Evolutionary conservation across 2,329 filamentous ascomycete species (phyloP), one percentile per base, ranked within the genome.

Genomic region (Lachnellula willkommii): DNA sequence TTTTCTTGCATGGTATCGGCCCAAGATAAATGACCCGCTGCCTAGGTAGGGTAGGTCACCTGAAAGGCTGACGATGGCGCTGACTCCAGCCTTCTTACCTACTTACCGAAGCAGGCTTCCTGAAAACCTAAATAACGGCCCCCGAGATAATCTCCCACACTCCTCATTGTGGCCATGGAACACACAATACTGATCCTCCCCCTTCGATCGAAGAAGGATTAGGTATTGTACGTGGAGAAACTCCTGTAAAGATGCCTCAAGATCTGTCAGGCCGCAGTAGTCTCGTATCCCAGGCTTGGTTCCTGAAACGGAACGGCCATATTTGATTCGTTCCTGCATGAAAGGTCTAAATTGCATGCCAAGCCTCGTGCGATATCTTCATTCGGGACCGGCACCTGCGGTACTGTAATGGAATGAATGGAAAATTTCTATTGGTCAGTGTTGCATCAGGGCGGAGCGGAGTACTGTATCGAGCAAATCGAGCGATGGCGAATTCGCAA

Each of bases 311-410:
- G 42, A 45, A 45, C 42, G 22, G 42, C 20, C 20, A 24, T 45
- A 11, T 9, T 12, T 20, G 35, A 40, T n/a, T n/a, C n/a, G 48
- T 50, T 50, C 48, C 48, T 50, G 48, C 48, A 50, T 50, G 8
- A n/a, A 37, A 20, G 17, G 32, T 24, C 32, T 50, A 5, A 24
- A 24, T 24, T 3, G 3, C 22, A 4, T 24, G 47, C 35, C 42
- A 45, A 45, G 42, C 20, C 20, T 9, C n/a, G 6, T 24, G 42
- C 4, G 28, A 32, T 11, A 32, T 4, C 9, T 32, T 11, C 9
- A 11, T 12, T 12, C 9, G 28, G 20, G 20, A 20, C 20, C 20
- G 20, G 20, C 20, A 20, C 20, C 20, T 20, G 20, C 20, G 20
- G 20, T 20, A 20, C 20, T 20, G 20, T 20, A 20, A n/a, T n/a